phyloP scores from a whole-genome alignment of 1,139 yeast species.

The Geotrichum histeridarum region DNA sequence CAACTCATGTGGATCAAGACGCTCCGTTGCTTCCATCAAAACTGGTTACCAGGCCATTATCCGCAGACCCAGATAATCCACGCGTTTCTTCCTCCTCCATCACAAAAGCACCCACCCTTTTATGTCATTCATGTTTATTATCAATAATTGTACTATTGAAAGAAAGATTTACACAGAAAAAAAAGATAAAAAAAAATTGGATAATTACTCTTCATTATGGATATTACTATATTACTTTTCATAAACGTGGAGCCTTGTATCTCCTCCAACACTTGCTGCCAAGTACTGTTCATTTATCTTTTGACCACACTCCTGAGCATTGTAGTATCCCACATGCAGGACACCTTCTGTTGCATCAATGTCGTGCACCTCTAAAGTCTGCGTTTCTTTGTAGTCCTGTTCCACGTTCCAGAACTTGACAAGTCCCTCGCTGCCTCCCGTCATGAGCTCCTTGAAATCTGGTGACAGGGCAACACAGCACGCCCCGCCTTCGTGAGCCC shows the following conservation, averaged over 20 bases:
- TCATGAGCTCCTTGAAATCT: conserved; percentile 31
- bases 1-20: conserved; percentile 95
- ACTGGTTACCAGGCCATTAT: conserved; percentile 97
- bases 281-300: not conserved
- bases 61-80: conserved; percentile 32
- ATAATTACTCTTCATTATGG: not conserved
- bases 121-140: not conserved
- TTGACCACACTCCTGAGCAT: not conserved
- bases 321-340: conserved; percentile 11
- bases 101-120: not conserved
- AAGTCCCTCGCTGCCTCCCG: conserved; percentile 40
- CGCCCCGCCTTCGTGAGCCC: conserved; percentile 43
- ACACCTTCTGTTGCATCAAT: conserved; percentile 10
- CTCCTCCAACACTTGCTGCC: conserved; percentile 9
- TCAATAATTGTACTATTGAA: not conserved
- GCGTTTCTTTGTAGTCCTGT: not conserved
- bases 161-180: not conserved
- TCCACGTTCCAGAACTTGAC: conserved; percentile 32
- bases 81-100: not conserved
- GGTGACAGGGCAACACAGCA: conserved; percentile 36
- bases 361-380: not conserved
- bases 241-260: conserved; percentile 4
- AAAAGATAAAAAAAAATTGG: not conserved
- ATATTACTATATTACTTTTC: not conserved
- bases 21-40: conserved; percentile 95